Evolutionary conservation across 2,329 filamentous ascomycete genomes (phyloP).

Genomic region (Ambrosiella beaveri): DNA sequence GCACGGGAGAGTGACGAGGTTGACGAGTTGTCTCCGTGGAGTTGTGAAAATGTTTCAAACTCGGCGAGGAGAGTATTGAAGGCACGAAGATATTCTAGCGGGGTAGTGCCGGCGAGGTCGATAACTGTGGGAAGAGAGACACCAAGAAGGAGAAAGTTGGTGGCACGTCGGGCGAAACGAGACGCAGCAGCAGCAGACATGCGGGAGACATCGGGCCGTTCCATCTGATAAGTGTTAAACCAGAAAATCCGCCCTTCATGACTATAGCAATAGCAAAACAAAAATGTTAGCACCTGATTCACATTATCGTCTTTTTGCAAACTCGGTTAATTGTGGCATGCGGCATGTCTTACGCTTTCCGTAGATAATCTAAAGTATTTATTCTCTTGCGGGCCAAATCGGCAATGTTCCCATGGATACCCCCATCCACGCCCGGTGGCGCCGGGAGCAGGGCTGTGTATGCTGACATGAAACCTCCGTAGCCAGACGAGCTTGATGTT

Average conservation of each 20-base stretch:
- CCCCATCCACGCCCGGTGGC: slow-evolving; percentile 24
- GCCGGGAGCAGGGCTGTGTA: slow-evolving; percentile 6
- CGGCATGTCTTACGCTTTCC: slow-evolving; percentile 54
- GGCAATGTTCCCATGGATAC: slow-evolving; percentile 50
- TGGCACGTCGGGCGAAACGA: slow-evolving; percentile 75
- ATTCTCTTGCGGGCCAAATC: slow-evolving; percentile 84
- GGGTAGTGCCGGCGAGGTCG: slow-evolving; percentile 65
- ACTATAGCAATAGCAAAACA: slow-evolving; percentile 26
- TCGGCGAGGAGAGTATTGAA: slow-evolving; percentile 74
- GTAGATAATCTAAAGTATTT: slow-evolving; percentile 79
- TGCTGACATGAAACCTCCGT: slow-evolving; percentile 8
- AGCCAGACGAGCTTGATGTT: slow-evolving; percentile 1
- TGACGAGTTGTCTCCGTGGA: slow-evolving; percentile 63
- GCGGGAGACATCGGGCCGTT: slow-evolving; percentile 58
- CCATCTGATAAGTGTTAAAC: slow-evolving; percentile 95
- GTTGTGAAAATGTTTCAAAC: slow-evolving; percentile 83
- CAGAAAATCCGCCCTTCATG: slow-evolving; percentile 92
- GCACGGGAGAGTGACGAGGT: slow-evolving; percentile 57
- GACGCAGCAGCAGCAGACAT: slow-evolving; percentile 74
- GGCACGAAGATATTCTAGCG: slow-evolving; percentile 72
- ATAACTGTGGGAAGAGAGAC: slow-evolving; percentile 79
- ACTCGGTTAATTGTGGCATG: background rate
- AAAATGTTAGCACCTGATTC: background rate
- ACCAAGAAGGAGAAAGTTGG: slow-evolving; percentile 83
- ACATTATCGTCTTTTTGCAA: too few relatives aligned